Conservation (phyloP, 1,284 basidiomycete species). For the Meira nashicola region DNA sequence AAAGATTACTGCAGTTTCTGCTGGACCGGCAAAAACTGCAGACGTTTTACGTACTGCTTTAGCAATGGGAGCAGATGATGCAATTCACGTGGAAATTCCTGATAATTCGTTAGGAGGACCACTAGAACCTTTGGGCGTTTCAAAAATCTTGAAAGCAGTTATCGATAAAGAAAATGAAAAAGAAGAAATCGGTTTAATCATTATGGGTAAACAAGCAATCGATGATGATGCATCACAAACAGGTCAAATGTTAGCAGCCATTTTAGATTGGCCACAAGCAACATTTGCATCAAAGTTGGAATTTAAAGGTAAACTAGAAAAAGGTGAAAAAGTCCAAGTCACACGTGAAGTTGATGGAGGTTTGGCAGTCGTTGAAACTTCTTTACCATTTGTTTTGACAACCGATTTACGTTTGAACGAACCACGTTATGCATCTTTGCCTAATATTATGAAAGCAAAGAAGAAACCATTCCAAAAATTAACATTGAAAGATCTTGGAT, state of each 20-base stretch:
- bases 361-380: slow-evolving; percentile 73
- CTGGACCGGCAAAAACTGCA: slow-evolving; percentile 81
- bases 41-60: slow-evolving; percentile 93
- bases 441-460: slow-evolving; percentile 67
- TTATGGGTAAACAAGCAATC: slow-evolving; percentile 98
- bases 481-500: slow-evolving; percentile 72
- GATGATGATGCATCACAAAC: slow-evolving; percentile 97
- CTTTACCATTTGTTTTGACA: slow-evolving; percentile 80
- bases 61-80: slow-evolving; percentile 94
- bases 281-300: slow-evolving; percentile 90
- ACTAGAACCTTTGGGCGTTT: slow-evolving; percentile 80
- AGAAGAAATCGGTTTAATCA: slow-evolving; percentile 72
- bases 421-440: slow-evolving; percentile 52
- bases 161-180: slow-evolving; percentile 66
- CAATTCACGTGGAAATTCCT: slow-evolving; percentile 80
- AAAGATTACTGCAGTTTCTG: slow-evolving; percentile 68
- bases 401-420: slow-evolving; percentile 71
- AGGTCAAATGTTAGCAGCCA: slow-evolving; percentile 92
- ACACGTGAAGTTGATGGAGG: slow-evolving; percentile 94
- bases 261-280: slow-evolving; percentile 88
- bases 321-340: slow-evolving; percentile 67
- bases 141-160: slow-evolving; percentile 72
- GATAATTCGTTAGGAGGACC: slow-evolving; percentile 61
- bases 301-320: slow-evolving; percentile 60
- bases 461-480: slow-evolving; percentile 93